Base-by-base conservation (phyloP, 441 rosid genomes). In the Jatropha podagrica region DNA sequence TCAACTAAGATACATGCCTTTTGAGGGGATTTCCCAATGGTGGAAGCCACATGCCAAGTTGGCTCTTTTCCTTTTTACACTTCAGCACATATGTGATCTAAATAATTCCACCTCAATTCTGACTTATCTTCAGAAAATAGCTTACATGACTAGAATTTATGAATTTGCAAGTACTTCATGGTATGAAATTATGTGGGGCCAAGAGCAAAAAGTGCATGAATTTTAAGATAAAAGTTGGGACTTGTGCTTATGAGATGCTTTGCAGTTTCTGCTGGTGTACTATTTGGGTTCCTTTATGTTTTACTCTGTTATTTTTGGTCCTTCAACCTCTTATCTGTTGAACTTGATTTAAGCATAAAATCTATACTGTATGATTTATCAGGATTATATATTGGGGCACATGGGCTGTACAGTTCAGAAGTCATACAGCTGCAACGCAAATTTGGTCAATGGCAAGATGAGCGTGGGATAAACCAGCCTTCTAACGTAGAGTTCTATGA, bases 371-470 rank as follows among this genome's bases (percentile, higher is more conserved):
- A n/a, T 79, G 62, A 60, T 73, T 72, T 86, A 76, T 83, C 87
- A 95, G 99, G 98, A 78, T 82, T 95, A 65, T 95, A 95, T 80
- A 84, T 95, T 80, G 98, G 98, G 71, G 90, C 94, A 32, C 95
- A 90, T 80, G 97, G 99, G 52, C 86, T 91, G 77, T 88, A 90
- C 85, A 83, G 92, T 55, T 95, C 99, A 52, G 97, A 93, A 85
- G 97, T 95, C 65, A 93, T 95, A 79, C 89, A 89, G 71, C 83
- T 95, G 83, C 90, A 83, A 79, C 93, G 85, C 69, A 93, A 90
- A 82, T 87, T 88, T 81, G 98, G 99, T 75, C 96, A 92, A 73
- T 95, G 98, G 99, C 87, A 82, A 86, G 92, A 88, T 75, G 93
- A 89, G 49, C 78, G 68, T 76, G 85, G 78, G 71, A 85, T 80